Conservation (phyloP, 306 rosid genomes). For the barrel medic (Medicago truncatula) region MtrunA17r5.0-ANR NC_053044.1:7523501-7524000, state of each 20-base stretch:
- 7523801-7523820: constrained; percentile 92
- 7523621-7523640: constrained; percentile 8
- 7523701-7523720: constrained; percentile 5
- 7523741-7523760: constrained; percentile 56
- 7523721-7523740: constrained; percentile 17
- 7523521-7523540: background rate
- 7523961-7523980: background rate
- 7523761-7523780: constrained; percentile 84
- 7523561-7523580: background rate
- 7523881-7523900: constrained; percentile 96
- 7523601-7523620: background rate
- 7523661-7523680: constrained; percentile 8
- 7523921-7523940: constrained; percentile 29
- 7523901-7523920: constrained; percentile 38
- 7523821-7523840: constrained; percentile 70
- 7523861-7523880: constrained; percentile 94
- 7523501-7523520: background rate
- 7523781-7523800: constrained; percentile 88
- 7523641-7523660: constrained; percentile 19
- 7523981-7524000: background rate
- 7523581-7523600: constrained; percentile 27
- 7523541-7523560: background rate
- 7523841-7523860: constrained; percentile 77
- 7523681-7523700: constrained; percentile 2
- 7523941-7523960: constrained; percentile 20